Percentiles rank a stretch among this genome's conserved stretches.
Conservation (phyloP, 352 stramenopile species). For the Phytophthora sp. region DNA sequence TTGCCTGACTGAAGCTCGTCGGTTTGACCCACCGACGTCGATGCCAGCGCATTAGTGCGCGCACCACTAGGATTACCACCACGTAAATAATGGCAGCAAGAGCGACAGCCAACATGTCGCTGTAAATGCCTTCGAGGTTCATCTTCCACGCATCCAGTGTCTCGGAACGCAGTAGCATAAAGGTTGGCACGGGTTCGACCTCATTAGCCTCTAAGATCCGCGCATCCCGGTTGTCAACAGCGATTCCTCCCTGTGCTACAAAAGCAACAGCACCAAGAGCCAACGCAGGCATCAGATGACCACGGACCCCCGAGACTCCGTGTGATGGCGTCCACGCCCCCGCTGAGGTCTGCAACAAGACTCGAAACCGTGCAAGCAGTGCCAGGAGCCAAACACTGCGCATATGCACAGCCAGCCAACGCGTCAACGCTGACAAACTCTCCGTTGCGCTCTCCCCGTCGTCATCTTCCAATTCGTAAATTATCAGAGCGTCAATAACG, state of each 20-base stretch:
- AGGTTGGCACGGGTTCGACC: conserved; percentile 54
- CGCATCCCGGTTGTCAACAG: conserved; percentile 45
- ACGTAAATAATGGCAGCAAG: conserved; percentile 52
- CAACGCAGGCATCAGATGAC: conserved; percentile 45
- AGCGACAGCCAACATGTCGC: conserved; percentile 49
- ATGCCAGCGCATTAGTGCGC: conserved; percentile 28
- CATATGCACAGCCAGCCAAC: conserved; percentile 55
- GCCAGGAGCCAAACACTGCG: conserved; percentile 57
- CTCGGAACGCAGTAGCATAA: conserved; percentile 63
- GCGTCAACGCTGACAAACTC: conserved; percentile 42
- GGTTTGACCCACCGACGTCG: conserved; percentile 31
- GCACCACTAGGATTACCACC: conserved; percentile 30
- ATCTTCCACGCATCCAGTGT: conserved; percentile 66
- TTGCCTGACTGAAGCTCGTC: conserved; percentile 20
- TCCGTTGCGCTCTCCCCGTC: conserved; percentile 42
- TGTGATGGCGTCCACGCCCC: conserved; percentile 55
- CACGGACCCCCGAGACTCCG: conserved; percentile 49
- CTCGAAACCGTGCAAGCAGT: conserved; percentile 47
- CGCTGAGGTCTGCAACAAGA: conserved; percentile 54
- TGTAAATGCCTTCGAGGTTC: conserved; percentile 61
- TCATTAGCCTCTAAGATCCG: conserved; percentile 62
- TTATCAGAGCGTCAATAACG: conserved; percentile 55
- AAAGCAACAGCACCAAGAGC: conserved; percentile 47
- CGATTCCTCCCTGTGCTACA: conserved; percentile 41
- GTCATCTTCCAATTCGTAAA: conserved; percentile 58